Percentiles rank a stretch among this genome's conserved stretches.
These are phyloP conservation scores for Ganoderma boninense DNA, from an alignment of 1,284 basidiomycete species.

Conservation along the genomic window DNA sequence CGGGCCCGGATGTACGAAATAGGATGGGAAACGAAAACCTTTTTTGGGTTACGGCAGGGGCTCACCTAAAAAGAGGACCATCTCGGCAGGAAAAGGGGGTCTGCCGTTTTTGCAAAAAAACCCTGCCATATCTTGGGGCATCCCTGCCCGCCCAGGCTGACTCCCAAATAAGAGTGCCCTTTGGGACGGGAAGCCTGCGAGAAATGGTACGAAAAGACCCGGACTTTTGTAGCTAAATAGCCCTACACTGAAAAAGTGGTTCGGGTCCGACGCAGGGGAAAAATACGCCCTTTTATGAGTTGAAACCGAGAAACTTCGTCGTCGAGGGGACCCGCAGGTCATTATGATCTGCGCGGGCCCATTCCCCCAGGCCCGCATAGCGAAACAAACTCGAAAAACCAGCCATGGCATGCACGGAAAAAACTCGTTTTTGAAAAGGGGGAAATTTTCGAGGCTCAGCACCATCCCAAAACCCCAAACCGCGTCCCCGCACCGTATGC, in stretches of 20 bases:
- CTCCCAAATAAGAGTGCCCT: conserved; percentile 39
- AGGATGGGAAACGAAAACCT: not conserved
- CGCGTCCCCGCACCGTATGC: conserved; percentile 1
- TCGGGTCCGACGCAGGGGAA: no score
- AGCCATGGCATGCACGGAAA: conserved; percentile 42
- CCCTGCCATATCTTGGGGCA: conserved; percentile 39
- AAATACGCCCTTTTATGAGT: no score
- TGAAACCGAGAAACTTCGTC: not conserved
- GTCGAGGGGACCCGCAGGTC: conserved; percentile 39
- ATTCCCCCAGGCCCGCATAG: conserved; percentile 41
- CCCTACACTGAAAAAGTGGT: conserved; percentile 39
- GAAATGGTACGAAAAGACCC: conserved; percentile 33
- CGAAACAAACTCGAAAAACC: conserved; percentile 43
- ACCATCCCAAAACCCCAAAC: no score
- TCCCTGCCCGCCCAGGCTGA: conserved; percentile 39
- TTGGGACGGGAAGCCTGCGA: conserved; percentile 33
- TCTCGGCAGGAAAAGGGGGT: conserved; percentile 36
- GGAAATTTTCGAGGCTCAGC: conserved; percentile 35
- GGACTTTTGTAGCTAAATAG: conserved; percentile 40
- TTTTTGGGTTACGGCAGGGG: not conserved
- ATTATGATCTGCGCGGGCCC: conserved; percentile 43
- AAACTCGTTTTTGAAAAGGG: conserved; percentile 14
- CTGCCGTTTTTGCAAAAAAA: conserved; percentile 34
- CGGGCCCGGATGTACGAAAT: no score
- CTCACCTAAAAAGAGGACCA: conserved; percentile 44